Conservation (phyloP, 2,329 filamentous ascomycete genomes). For the Acephala macrosclerotiorum region DNA sequence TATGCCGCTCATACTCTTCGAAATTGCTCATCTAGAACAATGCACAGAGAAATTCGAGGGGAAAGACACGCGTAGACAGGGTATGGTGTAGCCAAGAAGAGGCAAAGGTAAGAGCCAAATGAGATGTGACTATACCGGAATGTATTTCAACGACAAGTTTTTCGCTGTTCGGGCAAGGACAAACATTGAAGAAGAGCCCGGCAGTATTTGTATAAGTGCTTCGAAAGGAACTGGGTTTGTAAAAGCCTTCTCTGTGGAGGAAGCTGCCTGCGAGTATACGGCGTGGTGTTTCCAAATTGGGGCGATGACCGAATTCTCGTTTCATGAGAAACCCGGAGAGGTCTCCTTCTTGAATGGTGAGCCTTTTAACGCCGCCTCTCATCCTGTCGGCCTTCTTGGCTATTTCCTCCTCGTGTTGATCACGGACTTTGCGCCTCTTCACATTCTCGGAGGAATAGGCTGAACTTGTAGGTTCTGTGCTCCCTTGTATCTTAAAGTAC, state of each 20-base stretch:
- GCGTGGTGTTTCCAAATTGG: constrained; percentile 19
- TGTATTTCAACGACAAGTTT: neutral
- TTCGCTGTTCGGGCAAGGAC: neutral
- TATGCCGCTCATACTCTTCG: too few relatives aligned
- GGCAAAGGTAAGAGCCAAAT: neutral
- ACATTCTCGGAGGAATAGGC: constrained; percentile 66
- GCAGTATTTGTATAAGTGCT: neutral
- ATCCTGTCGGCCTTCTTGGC: constrained; percentile 20
- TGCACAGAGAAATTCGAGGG: neutral
- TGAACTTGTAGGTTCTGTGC: constrained; percentile 55
- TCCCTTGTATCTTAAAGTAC: constrained; percentile 71
- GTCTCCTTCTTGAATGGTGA: constrained; percentile 28
- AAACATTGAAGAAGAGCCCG: neutral
- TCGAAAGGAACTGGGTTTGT: neutral
- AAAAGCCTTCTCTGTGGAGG: constrained; percentile 16
- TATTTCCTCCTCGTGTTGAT: constrained; percentile 44
- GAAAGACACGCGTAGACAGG: neutral
- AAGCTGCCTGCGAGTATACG: constrained; percentile 30
- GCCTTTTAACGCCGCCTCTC: constrained; percentile 33
- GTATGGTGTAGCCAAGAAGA: neutral
- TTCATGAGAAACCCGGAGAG: constrained; percentile 34
- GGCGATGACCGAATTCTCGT: constrained; percentile 30
- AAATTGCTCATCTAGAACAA: neutral
- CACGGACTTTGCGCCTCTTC: constrained; percentile 60
- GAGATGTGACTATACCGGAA: neutral